Evolutionary conservation across 2,329 filamentous ascomycete genomes (phyloP).

Genomic region (Aspergillus melleus): DNA sequence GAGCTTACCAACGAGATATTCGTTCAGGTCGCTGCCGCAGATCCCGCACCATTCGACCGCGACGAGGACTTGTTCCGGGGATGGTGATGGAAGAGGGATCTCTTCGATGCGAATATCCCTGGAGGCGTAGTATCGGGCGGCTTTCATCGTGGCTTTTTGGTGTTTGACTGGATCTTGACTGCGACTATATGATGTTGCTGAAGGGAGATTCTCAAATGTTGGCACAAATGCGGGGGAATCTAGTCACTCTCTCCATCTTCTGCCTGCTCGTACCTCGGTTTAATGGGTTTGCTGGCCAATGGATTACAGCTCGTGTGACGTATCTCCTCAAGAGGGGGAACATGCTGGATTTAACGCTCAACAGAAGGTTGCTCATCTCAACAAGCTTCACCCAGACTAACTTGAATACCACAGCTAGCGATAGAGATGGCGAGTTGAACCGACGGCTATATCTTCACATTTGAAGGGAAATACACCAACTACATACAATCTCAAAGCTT

Average conservation of each 20-base stretch:
- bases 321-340: neutral
- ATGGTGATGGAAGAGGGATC: neutral
- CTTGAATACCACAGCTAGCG: too few species aligned
- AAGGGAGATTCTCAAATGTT: too few species aligned
- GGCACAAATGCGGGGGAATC: neutral
- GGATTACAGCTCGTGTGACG: neutral
- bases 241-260: neutral
- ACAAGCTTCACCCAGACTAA: neutral
- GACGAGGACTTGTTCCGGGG: slow-evolving; percentile 8
- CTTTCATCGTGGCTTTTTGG: slow-evolving; percentile 8
- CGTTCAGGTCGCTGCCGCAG: slow-evolving; percentile 15
- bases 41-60: slow-evolving; percentile 18
- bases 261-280: neutral
- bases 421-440: too few species aligned
- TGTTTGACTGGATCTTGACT: neutral
- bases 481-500: neutral
- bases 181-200: too few species aligned
- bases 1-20: slow-evolving; percentile 8
- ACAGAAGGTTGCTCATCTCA: too few species aligned
- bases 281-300: neutral
- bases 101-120: slow-evolving; percentile 12
- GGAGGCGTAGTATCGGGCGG: slow-evolving; percentile 12
- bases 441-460: too few species aligned
- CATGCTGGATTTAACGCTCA: neutral
- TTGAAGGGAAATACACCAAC: too few species aligned